A percentile compares a stretch with the other conserved stretches of the same genome.
phyloP scores from a whole-genome alignment of 2,329 filamentous ascomycete species.

The Neoascochyta sp. region DNA sequence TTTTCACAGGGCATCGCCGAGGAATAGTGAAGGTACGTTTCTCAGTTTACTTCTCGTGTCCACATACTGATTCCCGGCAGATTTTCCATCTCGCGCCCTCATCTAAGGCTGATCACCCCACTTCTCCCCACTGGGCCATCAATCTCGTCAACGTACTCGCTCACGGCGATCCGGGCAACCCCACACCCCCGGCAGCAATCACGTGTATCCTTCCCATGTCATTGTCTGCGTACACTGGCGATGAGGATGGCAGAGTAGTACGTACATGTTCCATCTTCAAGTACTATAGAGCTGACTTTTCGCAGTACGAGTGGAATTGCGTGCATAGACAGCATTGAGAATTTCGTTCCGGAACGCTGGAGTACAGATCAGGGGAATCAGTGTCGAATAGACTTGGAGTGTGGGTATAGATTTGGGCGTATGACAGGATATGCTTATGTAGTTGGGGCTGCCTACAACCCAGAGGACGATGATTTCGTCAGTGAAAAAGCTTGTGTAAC shows the following conservation, averaged over 20 bases:
- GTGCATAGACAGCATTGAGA: constrained; percentile 45
- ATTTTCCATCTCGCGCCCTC: constrained; percentile 57
- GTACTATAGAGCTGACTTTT: constrained; percentile 4
- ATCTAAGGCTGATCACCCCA: constrained; percentile 48
- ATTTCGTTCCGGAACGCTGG: no score
- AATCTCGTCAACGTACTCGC: constrained; percentile 78
- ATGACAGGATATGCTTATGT: no score
- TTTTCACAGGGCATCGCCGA: constrained; percentile 83
- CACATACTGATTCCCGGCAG: constrained; percentile 23
- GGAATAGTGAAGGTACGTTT: constrained; percentile 70
- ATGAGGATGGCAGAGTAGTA: constrained; percentile 81
- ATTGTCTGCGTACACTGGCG: constrained; percentile 83
- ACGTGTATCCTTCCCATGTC: constrained; percentile 83
- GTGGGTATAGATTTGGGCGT: no score
- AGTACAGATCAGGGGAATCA: no score
- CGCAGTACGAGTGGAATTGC: constrained; percentile 57
- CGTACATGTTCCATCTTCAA: background rate
- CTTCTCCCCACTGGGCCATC: constrained; percentile 62
- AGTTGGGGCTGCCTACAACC: no score
- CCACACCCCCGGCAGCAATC: constrained; percentile 58
- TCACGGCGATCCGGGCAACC: constrained; percentile 63
- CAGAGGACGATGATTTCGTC: no score
- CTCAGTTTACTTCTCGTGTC: background rate
- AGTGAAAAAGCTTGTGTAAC: no score
- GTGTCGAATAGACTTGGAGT: no score